Conservation (phyloP, 352 stramenopile species). For the Globisporangium cystogenes region DNA sequence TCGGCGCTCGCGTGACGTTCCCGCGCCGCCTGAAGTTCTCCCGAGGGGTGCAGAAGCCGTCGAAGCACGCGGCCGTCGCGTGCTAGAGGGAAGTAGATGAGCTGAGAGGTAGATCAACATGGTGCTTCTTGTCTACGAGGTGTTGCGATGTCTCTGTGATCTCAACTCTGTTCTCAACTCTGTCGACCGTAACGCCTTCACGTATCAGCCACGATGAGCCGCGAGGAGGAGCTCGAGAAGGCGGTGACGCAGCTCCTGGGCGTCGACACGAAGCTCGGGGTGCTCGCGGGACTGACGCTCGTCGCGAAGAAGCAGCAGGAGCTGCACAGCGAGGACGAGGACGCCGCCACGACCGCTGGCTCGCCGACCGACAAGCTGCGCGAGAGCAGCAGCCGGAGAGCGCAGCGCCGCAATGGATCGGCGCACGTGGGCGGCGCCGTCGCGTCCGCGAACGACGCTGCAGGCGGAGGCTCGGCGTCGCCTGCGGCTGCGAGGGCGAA, state of each 20-base stretch:
- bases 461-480: neutral
- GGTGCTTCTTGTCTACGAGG: no score
- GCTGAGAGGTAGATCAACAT: no score
- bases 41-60: slow-evolving; percentile 12
- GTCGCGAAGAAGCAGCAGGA: slow-evolving; percentile 25
- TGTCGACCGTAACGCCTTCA: no score
- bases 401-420: neutral
- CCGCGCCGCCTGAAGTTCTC: slow-evolving; percentile 24
- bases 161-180: no score
- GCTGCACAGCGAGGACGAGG: slow-evolving; percentile 22
- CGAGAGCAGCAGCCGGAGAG: slow-evolving; percentile 2
- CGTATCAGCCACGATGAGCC: neutral
- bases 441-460: slow-evolving; percentile 7
- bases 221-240: slow-evolving; percentile 1
- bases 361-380: slow-evolving; percentile 6
- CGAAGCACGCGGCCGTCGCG: slow-evolving; percentile 2
- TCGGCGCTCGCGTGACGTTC: slow-evolving; percentile 18
- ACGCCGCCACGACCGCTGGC: slow-evolving; percentile 10
- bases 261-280: slow-evolving; percentile 43
- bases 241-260: slow-evolving; percentile 29
- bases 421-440: slow-evolving; percentile 3
- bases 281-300: slow-evolving; percentile 50
- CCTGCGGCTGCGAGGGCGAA: slow-evolving; percentile 7
- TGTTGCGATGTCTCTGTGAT: no score
- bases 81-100: no score